Percentiles rank a stretch among this genome's conserved stretches.
phyloP scores from a whole-genome alignment of 2,329 filamentous ascomycete species.

The Niveomyces coronatus region DNA sequence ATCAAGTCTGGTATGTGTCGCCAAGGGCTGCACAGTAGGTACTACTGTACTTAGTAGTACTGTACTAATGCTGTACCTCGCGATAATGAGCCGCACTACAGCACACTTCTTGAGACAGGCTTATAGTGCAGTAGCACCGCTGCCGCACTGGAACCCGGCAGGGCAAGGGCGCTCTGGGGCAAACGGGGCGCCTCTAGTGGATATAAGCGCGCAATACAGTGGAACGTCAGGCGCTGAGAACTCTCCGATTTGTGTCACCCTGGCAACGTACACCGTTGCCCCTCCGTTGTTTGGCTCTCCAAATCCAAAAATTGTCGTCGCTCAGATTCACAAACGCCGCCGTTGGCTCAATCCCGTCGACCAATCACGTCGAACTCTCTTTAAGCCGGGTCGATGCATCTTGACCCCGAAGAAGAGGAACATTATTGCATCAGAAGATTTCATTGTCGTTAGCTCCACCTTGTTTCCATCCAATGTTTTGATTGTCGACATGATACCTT shows the following conservation, averaged over 20 bases:
- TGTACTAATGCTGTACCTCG: too few relatives aligned
- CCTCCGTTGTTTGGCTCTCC: constrained; percentile 14
- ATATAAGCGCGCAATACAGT: not conserved
- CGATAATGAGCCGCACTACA: too few relatives aligned
- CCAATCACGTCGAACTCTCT: too few relatives aligned
- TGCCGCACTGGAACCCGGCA: not conserved
- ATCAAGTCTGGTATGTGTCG: too few relatives aligned
- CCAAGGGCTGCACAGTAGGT: too few relatives aligned
- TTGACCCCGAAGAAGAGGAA: too few relatives aligned
- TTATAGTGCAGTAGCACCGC: not conserved
- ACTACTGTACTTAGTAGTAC: too few relatives aligned
- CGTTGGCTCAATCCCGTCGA: constrained; percentile 3
- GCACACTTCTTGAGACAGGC: too few relatives aligned
- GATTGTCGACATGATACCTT: constrained; percentile 8
- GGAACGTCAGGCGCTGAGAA: not conserved
- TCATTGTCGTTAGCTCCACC: too few relatives aligned
- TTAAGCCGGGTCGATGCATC: too few relatives aligned
- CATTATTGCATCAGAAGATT: too few relatives aligned
- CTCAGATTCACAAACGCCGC: constrained; percentile 1
- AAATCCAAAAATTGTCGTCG: constrained; percentile 7
- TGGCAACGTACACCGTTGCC: constrained; percentile 13
- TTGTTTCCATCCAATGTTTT: not conserved
- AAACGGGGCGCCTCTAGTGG: constrained; percentile 1
- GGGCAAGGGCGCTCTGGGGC: not conserved
- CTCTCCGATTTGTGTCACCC: constrained; percentile 8